These are phyloP conservation scores for Aspergillus sp. DNA, from an alignment of 2,329 filamentous ascomycete species.

Conservation along the genomic window DNA sequence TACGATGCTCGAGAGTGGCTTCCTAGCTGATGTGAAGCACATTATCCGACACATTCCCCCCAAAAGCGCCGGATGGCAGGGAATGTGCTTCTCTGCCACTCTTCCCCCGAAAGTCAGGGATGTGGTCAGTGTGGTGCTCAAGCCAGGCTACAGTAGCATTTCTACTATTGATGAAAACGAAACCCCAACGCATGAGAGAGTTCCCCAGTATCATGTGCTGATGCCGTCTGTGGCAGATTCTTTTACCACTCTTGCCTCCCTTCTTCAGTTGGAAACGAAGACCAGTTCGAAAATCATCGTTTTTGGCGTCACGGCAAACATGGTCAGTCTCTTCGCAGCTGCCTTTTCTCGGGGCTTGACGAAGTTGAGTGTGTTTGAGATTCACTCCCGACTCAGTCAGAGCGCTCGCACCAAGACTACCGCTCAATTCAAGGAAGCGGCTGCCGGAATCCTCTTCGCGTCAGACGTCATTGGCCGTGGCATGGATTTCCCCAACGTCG, in stretches of 20 bases:
- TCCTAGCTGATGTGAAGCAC: constrained; percentile 54
- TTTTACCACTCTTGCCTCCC: constrained; percentile 48
- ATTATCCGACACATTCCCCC: constrained; percentile 55
- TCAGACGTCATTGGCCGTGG: constrained; percentile 51
- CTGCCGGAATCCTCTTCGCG: constrained; percentile 54
- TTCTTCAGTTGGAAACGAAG: constrained; percentile 42
- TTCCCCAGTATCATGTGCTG: constrained; percentile 52
- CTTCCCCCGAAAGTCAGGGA: constrained; percentile 79
- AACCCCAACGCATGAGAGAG: constrained; percentile 66
- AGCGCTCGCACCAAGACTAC: constrained; percentile 63
- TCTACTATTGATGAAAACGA: constrained; percentile 80
- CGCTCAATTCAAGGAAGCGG: constrained; percentile 36
- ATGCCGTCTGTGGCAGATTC: constrained; percentile 48
- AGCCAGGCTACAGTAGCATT: constrained; percentile 74
- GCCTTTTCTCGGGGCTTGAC: constrained; percentile 51
- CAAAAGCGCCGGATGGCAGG: constrained; percentile 49
- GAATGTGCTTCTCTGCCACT: constrained; percentile 86
- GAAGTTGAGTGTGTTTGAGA: constrained; percentile 54
- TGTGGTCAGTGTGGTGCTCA: constrained; percentile 67
- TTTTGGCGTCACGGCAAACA: constrained; percentile 76
- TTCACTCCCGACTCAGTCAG: constrained; percentile 79
- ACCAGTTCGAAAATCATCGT: constrained; percentile 41
- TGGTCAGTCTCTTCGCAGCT: constrained; percentile 59
- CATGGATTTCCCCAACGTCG: constrained; percentile 56
- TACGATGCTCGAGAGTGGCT: constrained; percentile 41